Conservation (phyloP, 1,284 basidiomycete genomes). For the Salmacisia buchloeana region DNA sequence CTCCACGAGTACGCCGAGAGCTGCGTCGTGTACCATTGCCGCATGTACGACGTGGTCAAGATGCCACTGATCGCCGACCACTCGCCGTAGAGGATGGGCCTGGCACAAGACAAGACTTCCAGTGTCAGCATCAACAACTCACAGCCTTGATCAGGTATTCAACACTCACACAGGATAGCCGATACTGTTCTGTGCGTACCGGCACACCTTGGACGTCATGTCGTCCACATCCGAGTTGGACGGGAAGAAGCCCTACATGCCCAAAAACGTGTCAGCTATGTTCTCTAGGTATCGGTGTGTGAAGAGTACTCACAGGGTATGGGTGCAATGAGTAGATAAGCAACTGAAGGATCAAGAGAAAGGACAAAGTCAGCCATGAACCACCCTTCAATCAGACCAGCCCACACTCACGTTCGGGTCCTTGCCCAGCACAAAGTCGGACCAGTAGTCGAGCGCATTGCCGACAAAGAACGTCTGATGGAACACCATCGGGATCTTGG, state of each 20-base stretch:
- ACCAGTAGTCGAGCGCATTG: slow-evolving; percentile 24
- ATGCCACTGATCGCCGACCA: slow-evolving; percentile 35
- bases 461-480: slow-evolving; percentile 39
- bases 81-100: slow-evolving; percentile 39
- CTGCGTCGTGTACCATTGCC: slow-evolving; percentile 33
- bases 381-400: neutral
- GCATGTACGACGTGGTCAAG: slow-evolving; percentile 18
- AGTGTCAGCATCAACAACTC: neutral
- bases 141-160: neutral
- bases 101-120: neutral
- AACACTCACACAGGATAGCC: slow-evolving; percentile 19
- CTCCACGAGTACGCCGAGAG: slow-evolving; percentile 43
- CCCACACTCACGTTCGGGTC: slow-evolving; percentile 9
- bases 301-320: too few species aligned
- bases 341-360: slow-evolving; percentile 9
- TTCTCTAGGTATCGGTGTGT: too few species aligned
- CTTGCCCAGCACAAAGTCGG: slow-evolving; percentile 32
- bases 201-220: slow-evolving; percentile 31
- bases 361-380: neutral
- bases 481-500: slow-evolving; percentile 36
- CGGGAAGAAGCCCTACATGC: slow-evolving; percentile 44
- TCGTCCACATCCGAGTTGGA: slow-evolving; percentile 15
- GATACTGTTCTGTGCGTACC: slow-evolving; percentile 21
- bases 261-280: too few species aligned
- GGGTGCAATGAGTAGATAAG: slow-evolving; percentile 45